phyloP scores from a whole-genome alignment of 805 yeast genomes.

The Ogataea glucozyma region DNA sequence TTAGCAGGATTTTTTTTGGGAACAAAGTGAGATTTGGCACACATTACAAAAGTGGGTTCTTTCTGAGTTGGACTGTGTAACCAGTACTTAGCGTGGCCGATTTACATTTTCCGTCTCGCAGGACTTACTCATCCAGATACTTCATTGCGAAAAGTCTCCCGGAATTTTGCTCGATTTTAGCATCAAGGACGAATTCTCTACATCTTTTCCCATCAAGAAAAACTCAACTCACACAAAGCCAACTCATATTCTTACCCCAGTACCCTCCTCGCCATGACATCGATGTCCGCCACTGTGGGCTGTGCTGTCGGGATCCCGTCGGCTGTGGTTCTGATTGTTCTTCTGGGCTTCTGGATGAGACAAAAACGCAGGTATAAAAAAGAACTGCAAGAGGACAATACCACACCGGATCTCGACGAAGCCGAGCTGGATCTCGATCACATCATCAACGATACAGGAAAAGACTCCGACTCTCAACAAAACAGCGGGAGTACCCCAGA shows the following conservation, averaged over 20 bases:
- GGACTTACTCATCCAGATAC: too few relatives aligned
- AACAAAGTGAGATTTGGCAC: not conserved
- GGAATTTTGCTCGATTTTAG: too few relatives aligned
- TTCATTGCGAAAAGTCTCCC: too few relatives aligned
- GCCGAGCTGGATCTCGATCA: conserved; percentile 40
- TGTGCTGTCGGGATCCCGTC: conserved; percentile 55
- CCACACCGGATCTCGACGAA: conserved; percentile 37
- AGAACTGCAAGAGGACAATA: conserved; percentile 38
- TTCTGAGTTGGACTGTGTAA: too few relatives aligned
- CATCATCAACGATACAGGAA: conserved; percentile 19
- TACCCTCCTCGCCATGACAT: too few relatives aligned
- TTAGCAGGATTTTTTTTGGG: not conserved
- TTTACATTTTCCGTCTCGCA: too few relatives aligned
- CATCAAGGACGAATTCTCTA: too few relatives aligned
- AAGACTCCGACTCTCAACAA: conserved; percentile 5
- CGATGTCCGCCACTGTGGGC: conserved; percentile 46
- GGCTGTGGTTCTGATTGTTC: conserved; percentile 39
- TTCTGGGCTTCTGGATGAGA: conserved; percentile 39
- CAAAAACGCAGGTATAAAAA: conserved; percentile 38
- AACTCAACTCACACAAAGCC: too few relatives aligned
- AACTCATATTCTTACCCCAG: too few relatives aligned
- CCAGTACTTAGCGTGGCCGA: too few relatives aligned
- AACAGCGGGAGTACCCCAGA: conserved; percentile 5
- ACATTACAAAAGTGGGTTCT: not conserved
- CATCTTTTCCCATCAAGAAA: too few relatives aligned